Percentiles rank a stretch among this genome's conserved stretches.
These are phyloP conservation scores for Sequoiadendron giganteum DNA, from an alignment of 75 land plant species.

Conservation along the genomic window DNA sequence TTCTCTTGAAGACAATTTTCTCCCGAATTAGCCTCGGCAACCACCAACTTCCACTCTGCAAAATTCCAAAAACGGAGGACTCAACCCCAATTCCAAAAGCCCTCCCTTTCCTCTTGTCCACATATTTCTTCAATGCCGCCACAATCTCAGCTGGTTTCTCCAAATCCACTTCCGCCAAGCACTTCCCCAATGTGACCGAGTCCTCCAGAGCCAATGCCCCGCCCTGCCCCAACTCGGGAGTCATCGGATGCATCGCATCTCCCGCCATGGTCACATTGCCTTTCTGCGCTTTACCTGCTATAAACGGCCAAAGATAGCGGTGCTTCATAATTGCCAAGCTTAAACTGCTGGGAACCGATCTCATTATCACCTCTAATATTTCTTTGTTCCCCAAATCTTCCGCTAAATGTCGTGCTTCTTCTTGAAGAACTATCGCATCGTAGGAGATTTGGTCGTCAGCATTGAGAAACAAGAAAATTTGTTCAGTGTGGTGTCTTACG, in stretches of 20 bases:
- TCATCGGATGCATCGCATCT: conserved; percentile 81
- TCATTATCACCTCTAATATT: conserved; percentile 25
- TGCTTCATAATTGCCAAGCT: conserved; percentile 4
- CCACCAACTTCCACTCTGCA: background rate
- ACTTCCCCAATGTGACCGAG: conserved; percentile 51
- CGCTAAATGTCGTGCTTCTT: background rate
- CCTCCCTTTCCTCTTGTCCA: background rate
- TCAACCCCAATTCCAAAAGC: conserved; percentile 42
- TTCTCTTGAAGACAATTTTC: background rate
- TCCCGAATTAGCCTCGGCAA: background rate
- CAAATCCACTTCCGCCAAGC: conserved; percentile 27
- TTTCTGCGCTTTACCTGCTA: background rate
- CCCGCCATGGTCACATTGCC: conserved; percentile 37
- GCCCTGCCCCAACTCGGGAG: conserved; percentile 87
- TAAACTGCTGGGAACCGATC: conserved; percentile 29
- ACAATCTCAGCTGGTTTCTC: background rate
- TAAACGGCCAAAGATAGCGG: conserved; percentile 2
- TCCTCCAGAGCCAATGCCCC: conserved; percentile 77
- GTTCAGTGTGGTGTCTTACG: too few species aligned
- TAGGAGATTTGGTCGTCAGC: background rate
- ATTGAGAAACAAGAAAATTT: too few species aligned
- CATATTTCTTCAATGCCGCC: background rate
- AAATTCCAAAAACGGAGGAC: background rate
- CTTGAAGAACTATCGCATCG: background rate
- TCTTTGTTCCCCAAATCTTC: conserved; percentile 17